Evolutionary conservation across 2,329 filamentous ascomycete species (phyloP).

Genomic region (Pseudocercospora cruenta): DNA sequence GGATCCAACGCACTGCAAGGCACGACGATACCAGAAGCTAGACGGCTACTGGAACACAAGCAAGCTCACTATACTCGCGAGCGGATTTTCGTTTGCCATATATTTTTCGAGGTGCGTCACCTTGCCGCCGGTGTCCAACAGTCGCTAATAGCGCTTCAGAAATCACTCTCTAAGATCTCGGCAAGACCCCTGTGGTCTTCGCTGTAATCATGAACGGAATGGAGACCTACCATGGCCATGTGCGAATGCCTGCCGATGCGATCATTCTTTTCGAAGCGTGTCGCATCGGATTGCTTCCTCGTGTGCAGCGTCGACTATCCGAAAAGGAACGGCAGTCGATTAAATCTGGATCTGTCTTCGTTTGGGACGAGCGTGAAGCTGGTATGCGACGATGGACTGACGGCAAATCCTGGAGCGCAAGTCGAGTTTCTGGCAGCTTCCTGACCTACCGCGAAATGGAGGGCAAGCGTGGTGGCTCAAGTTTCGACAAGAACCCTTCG

Average conservation of each 20-base stretch:
- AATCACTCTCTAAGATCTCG: background rate
- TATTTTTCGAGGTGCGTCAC: background rate
- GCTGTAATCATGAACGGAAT: slow-evolving; percentile 53
- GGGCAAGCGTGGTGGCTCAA: slow-evolving; percentile 83
- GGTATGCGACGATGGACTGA: slow-evolving; percentile 99
- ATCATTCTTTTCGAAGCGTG: slow-evolving; percentile 99
- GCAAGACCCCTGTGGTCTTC: background rate
- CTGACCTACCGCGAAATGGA: slow-evolving; percentile 98
- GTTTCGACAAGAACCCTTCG: slow-evolving; percentile 56
- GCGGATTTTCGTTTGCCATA: background rate
- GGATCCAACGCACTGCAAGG: background rate
- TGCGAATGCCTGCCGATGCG: slow-evolving; percentile 93
- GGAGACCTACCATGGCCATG: slow-evolving; percentile 96
- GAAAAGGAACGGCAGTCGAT: slow-evolving; percentile 98
- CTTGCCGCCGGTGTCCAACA: background rate
- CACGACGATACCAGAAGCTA: background rate
- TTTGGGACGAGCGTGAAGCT: slow-evolving; percentile 99
- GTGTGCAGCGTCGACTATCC: slow-evolving; percentile 88
- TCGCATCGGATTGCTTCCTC: slow-evolving; percentile 81
- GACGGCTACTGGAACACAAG: background rate
- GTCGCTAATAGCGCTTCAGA: background rate
- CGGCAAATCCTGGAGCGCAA: slow-evolving; percentile 98
- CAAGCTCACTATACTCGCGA: background rate
- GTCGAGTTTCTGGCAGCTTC: slow-evolving; percentile 95
- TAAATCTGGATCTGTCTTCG: slow-evolving; percentile 93